Conservation (phyloP, 2,329 filamentous ascomycete species). For the Trichophyton simii region DNA sequence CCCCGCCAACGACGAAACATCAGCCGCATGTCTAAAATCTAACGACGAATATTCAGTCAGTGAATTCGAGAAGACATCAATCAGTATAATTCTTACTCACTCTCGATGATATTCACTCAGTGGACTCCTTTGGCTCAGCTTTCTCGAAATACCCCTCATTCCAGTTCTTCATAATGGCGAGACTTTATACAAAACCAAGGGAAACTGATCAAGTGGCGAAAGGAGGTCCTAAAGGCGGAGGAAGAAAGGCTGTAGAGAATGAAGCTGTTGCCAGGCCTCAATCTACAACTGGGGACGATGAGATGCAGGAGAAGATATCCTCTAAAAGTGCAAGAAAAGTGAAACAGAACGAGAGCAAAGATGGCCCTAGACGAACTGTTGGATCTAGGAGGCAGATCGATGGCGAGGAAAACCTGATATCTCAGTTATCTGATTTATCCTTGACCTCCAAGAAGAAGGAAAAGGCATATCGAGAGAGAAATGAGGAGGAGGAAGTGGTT, state of each 20-base stretch:
- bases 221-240: neutral
- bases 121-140: too few species aligned
- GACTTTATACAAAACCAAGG: neutral
- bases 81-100: neutral
- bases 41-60: neutral
- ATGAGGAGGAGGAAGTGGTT: neutral
- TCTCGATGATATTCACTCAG: neutral
- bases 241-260: neutral
- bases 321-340: neutral
- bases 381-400: neutral
- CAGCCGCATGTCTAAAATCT: neutral
- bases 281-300: neutral
- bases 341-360: neutral
- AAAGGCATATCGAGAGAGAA: neutral
- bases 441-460: neutral
- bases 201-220: neutral
- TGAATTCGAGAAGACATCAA: neutral
- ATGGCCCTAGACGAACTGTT: neutral
- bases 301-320: neutral
- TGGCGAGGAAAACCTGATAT: neutral
- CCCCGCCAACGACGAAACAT: slow-evolving; percentile 1
- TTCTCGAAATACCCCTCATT: neutral
- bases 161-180: neutral
- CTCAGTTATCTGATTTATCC: neutral
- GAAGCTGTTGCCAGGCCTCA: neutral